A percentile compares a stretch with the other conserved stretches of the same genome.
Conservation (phyloP, 208 protist species). For the Naegleria lovaniensis region DNA sequence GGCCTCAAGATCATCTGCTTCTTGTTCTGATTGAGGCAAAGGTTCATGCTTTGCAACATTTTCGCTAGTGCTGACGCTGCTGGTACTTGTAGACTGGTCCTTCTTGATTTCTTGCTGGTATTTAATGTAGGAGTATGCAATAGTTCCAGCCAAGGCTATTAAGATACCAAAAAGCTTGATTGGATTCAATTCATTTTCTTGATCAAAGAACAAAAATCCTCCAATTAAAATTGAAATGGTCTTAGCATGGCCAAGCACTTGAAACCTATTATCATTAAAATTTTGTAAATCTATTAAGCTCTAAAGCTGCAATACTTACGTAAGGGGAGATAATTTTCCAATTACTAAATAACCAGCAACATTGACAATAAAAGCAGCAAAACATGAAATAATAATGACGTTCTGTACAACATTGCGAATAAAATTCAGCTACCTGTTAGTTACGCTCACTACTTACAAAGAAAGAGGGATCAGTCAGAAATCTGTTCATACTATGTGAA, state of each 20-base stretch:
- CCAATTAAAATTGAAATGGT: not conserved
- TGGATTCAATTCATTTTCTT: not conserved
- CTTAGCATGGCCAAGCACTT: not conserved
- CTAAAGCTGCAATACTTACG: not conserved
- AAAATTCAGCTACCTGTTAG: not conserved
- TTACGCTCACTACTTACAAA: not conserved
- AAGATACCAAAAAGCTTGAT: not conserved
- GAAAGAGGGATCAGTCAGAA: not conserved
- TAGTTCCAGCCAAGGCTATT: not conserved
- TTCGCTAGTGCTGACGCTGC: not conserved
- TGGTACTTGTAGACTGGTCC: not conserved
- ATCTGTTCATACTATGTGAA: not conserved
- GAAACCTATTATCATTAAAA: not conserved
- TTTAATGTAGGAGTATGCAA: not conserved
- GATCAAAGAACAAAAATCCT: not conserved
- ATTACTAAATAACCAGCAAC: constrained; percentile 2
- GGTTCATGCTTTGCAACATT: not conserved
- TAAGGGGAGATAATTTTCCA: not conserved
- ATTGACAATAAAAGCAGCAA: not conserved
- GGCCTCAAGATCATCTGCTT: not conserved
- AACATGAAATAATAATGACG: not conserved
- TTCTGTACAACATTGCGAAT: not conserved
- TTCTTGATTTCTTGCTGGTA: not conserved
- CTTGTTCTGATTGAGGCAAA: too few relatives aligned
- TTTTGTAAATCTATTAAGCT: not conserved